Conservation (phyloP, 176 grass and related monocot genomes). For the Eragrostis nindensis region DNA sequence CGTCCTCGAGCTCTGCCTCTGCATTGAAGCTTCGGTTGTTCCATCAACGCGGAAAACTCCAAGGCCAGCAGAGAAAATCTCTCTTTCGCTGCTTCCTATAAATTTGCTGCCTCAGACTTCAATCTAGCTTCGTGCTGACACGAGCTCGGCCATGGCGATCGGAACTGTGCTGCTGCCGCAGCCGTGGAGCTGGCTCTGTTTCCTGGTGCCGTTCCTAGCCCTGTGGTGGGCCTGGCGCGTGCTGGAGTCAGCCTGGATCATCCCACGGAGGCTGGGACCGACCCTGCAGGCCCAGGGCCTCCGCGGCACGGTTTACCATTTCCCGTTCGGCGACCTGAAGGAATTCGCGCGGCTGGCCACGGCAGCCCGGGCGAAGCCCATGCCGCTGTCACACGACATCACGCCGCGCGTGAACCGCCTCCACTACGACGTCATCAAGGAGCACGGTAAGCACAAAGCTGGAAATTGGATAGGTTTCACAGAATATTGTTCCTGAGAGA, state of each 20-base stretch:
- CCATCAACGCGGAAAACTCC: constrained; percentile 24
- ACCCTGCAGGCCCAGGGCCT: constrained; percentile 23
- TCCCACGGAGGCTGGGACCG: constrained; percentile 20
- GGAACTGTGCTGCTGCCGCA: not conserved
- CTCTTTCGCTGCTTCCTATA: not conserved
- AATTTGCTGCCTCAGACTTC: not conserved
- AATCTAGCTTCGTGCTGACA: not conserved
- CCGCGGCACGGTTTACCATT: constrained; percentile 9
- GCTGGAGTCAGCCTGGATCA: constrained; percentile 14
- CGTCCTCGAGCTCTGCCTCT: not conserved
- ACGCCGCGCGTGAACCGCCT: not conserved
- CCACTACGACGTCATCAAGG: not conserved
- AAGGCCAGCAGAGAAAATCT: not conserved
- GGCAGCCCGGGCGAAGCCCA: constrained; percentile 10
- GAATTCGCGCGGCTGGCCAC: not conserved
- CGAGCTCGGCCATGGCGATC: not conserved
- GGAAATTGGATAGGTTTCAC: not conserved
- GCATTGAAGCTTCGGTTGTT: constrained; percentile 14
- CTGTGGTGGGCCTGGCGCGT: not conserved
- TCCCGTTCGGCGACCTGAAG: constrained; percentile 18
- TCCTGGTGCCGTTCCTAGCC: not conserved
- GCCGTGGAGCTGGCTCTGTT: not conserved
- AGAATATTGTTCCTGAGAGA: not conserved
- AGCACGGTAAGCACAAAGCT: not conserved
- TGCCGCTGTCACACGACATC: constrained; percentile 23